phyloP scores from a whole-genome alignment of 306 rosid species.

The Parietaria judaica region DNA sequence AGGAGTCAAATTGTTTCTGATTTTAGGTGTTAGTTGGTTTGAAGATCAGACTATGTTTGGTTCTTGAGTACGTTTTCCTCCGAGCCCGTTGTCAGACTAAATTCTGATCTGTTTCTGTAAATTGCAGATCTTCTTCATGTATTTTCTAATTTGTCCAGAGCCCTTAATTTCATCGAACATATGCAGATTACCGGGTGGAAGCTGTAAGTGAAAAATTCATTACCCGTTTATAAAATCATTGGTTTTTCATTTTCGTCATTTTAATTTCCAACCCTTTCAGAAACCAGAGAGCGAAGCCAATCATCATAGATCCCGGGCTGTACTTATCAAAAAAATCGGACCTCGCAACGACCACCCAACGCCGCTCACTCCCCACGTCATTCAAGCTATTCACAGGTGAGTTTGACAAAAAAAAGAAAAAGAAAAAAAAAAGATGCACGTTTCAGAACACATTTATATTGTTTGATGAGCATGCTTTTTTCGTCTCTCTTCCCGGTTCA shows the following conservation, averaged over 20 bases:
- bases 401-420: background rate
- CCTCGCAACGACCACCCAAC: slow-evolving; percentile 70
- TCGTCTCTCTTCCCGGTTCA: slow-evolving; percentile 22
- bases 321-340: slow-evolving; percentile 66
- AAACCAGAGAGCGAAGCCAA: slow-evolving; percentile 84
- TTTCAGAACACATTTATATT: background rate
- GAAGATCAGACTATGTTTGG: too few species aligned
- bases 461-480: background rate
- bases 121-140: slow-evolving; percentile 81
- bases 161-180: slow-evolving; percentile 81
- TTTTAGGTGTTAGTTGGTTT: too few species aligned
- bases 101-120: slow-evolving; percentile 19
- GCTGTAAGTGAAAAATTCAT: slow-evolving; percentile 48
- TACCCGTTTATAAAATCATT: slow-evolving; percentile 1
- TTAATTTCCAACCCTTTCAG: slow-evolving; percentile 30
- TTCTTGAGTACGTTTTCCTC: background rate
- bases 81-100: background rate
- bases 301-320: slow-evolving; percentile 64
- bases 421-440: too few species aligned
- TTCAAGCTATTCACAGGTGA: slow-evolving; percentile 79
- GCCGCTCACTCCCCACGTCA: slow-evolving; percentile 79
- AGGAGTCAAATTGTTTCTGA: too few species aligned
- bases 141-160: slow-evolving; percentile 75
- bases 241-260: slow-evolving; percentile 5
- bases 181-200: slow-evolving; percentile 74